phyloP scores from a whole-genome alignment of 495 filamentous ascomycete species.

The Annulohypoxylon moriforme region DNA sequence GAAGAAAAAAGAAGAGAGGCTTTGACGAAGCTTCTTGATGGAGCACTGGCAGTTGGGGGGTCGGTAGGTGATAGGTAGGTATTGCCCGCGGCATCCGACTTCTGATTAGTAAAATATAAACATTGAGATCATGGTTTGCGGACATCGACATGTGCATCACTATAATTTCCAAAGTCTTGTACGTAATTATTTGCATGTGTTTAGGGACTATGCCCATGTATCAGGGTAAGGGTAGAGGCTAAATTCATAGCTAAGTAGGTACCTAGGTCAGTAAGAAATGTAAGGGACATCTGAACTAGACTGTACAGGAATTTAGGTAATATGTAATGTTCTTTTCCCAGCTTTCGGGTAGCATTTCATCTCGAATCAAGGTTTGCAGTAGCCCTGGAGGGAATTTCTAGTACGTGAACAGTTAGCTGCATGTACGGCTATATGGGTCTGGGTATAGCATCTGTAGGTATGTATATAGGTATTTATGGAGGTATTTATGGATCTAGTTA shows the following conservation, averaged over 20 bases:
- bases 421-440: conserved; percentile 17
- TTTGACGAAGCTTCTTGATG: conserved; percentile 39
- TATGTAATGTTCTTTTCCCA: conserved; percentile 9
- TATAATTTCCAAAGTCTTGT: not conserved
- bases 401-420: conserved; percentile 15
- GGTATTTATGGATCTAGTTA: too few species aligned
- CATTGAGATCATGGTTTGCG: not conserved
- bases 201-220: not conserved
- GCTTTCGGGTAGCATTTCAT: conserved; percentile 21
- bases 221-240: conserved; percentile 5
- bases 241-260: not conserved
- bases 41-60: conserved; percentile 13
- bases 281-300: conserved; percentile 10
- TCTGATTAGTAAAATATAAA: conserved; percentile 20
- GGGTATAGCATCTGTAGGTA: not conserved
- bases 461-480: not conserved
- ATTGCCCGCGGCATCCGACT: conserved; percentile 11
- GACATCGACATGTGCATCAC: not conserved
- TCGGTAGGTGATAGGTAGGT: conserved; percentile 8
- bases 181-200: not conserved
- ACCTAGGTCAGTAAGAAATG: conserved; percentile 1
- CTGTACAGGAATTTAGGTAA: not conserved
- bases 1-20: too few species aligned
- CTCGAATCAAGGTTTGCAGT: conserved; percentile 30
- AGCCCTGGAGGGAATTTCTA: not conserved